Evolutionary conservation across 1,284 basidiomycete species (phyloP).

Genomic region (Cutaneotrichosporon sp.): DNA sequence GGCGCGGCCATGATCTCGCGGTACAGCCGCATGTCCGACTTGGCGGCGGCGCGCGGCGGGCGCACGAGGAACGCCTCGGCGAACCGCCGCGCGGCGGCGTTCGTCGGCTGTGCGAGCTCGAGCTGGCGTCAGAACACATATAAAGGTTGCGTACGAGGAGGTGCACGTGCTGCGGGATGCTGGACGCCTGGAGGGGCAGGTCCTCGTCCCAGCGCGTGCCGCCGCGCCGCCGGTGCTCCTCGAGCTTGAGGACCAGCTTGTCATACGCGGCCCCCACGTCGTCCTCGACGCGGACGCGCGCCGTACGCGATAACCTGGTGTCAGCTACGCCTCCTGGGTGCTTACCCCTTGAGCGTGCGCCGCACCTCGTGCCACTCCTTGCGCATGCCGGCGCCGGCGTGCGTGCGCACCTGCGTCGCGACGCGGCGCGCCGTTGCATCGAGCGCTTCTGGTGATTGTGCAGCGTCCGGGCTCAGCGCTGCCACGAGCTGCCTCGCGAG

Average conservation of each 20-base stretch:
- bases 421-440: slow-evolving; percentile 19
- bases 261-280: slow-evolving; percentile 39
- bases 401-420: slow-evolving; percentile 22
- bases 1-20: slow-evolving; percentile 45
- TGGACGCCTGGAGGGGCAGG: slow-evolving; percentile 32
- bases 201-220: slow-evolving; percentile 37
- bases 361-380: slow-evolving; percentile 39
- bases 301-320: slow-evolving; percentile 26
- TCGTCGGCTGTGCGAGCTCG: slow-evolving; percentile 31
- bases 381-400: slow-evolving; percentile 28
- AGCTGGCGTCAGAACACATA: slow-evolving; percentile 27
- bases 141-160: slow-evolving; percentile 30
- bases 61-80: slow-evolving; percentile 34
- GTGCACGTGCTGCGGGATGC: slow-evolving; percentile 45
- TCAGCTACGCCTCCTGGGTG: not conserved
- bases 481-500: slow-evolving; percentile 28
- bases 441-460: slow-evolving; percentile 12
- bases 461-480: slow-evolving; percentile 15
- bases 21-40: slow-evolving; percentile 37
- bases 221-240: slow-evolving; percentile 21
- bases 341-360: slow-evolving; percentile 24
- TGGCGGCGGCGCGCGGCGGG: slow-evolving; percentile 13
- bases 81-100: slow-evolving; percentile 26
- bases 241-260: slow-evolving; percentile 27
- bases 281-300: slow-evolving; percentile 34